Evolutionary conservation across 2,329 filamentous ascomycete species (phyloP).

Genomic region (Herpomyces periplanetae): DNA sequence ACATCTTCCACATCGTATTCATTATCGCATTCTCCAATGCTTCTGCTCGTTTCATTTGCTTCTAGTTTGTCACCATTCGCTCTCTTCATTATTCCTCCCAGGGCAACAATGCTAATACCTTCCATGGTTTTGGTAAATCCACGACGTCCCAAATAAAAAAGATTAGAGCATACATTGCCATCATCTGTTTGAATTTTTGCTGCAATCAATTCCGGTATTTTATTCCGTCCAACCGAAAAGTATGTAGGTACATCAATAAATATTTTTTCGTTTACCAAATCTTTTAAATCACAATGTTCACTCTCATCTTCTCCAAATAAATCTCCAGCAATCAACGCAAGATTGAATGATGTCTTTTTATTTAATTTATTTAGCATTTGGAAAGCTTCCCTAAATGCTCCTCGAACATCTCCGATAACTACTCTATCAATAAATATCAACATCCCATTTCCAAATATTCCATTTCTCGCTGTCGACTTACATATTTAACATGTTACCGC

Average conservation of each 20-base stretch:
- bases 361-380: conserved; percentile 43
- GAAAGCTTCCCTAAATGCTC: conserved; percentile 33
- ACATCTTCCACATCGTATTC: conserved; percentile 37
- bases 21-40: too few species aligned
- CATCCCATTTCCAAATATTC: too few species aligned
- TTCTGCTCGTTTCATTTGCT: too few species aligned
- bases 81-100: conserved; percentile 38
- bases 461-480: too few species aligned
- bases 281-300: conserved; percentile 14
- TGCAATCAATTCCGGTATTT: conserved; percentile 28
- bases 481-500: too few species aligned
- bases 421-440: conserved; percentile 21
- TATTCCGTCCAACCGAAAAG: conserved; percentile 35
- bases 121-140: conserved; percentile 61
- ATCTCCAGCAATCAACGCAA: conserved; percentile 49
- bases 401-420: conserved; percentile 46
- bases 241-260: conserved; percentile 46
- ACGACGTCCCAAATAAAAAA: conserved; percentile 58
- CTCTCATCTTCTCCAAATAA: conserved; percentile 28
- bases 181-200: conserved; percentile 30
- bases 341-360: conserved; percentile 48
- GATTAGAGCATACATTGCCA: conserved; percentile 41
- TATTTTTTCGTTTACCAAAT: conserved; percentile 30
- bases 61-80: too few species aligned
- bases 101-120: conserved; percentile 44